Base-by-base conservation (phyloP, 192 early-diverging fungal genomes). In the Entomortierella beljakovae region DNA sequence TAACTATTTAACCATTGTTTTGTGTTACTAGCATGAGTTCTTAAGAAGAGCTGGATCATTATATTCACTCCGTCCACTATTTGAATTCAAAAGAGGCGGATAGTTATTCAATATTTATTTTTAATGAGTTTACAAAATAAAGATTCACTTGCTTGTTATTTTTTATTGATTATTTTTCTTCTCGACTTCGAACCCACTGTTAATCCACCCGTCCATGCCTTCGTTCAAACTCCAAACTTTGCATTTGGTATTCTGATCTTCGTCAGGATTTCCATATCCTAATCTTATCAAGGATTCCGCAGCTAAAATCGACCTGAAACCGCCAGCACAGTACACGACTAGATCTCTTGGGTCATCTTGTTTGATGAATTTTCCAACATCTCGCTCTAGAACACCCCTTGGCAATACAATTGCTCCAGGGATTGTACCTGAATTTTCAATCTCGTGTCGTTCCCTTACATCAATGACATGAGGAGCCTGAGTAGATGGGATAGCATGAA, bases 11-110 rank as follows among this genome's bases (percentile, higher is more conserved):
- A 13, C 25, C 20, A 34, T 48, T 9, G 10, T 22, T 26, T 23
- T 37, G 33, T 1, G 0, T 20, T 11, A 18, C 66, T n/a, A 93
- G 86, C 95, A 97, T 57, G 90, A 90, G 28, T 95, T 94, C 82
- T 69, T 95, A 35, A 65, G 49, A 28, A 43, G 75, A 6, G 65
- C 75, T 49, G 75, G 75, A 53, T 42, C 75, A 22, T 20, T 60
- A 5, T 54, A 69, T 0, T 56, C 66, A 23, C 62, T 79, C 13
- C 66, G 75, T 23, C 66, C 75, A 18, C 51, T 79, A 31, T 79
- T 79, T 29, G 62, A 69, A n/a, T 79, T 70, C 23, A 79, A 70
- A 67, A 50, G 75, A 23, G 38, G 49, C 23, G 72, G 67, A 31
- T 79, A 79, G 54, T 32, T 16, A 57, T 20, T 1, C 51, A 3